These are phyloP conservation scores for Clonostachys solani DNA, from an alignment of 2,329 filamentous ascomycete species.

Conservation along the genomic window DNA sequence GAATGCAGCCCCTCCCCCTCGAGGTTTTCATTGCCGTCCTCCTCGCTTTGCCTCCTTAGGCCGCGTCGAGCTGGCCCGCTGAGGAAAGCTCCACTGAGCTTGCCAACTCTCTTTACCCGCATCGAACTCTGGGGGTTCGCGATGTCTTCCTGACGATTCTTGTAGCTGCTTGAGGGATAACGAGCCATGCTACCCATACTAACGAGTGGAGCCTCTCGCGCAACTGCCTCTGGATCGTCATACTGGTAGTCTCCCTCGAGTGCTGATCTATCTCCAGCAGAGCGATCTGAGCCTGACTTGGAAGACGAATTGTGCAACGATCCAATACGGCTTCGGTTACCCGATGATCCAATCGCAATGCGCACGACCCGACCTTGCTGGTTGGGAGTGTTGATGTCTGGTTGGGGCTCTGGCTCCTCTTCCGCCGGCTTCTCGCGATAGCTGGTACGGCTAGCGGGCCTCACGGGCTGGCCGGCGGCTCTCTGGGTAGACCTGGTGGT, in stretches of 20 bases:
- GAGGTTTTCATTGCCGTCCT: slow-evolving; percentile 47
- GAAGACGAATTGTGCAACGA: slow-evolving; percentile 30
- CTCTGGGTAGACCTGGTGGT: slow-evolving; percentile 24
- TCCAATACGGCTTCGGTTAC: slow-evolving; percentile 28
- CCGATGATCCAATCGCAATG: slow-evolving; percentile 48
- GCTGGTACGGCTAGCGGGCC: slow-evolving; percentile 28
- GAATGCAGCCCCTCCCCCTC: slow-evolving; percentile 34
- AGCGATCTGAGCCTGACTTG: slow-evolving; percentile 25
- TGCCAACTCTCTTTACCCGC: slow-evolving; percentile 72
- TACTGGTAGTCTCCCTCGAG: slow-evolving; percentile 32
- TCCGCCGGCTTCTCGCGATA: slow-evolving; percentile 36
- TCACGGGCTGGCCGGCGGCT: slow-evolving; percentile 18
- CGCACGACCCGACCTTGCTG: slow-evolving; percentile 49
- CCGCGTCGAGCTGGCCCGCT: slow-evolving; percentile 77
- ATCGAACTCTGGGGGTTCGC: slow-evolving; percentile 66
- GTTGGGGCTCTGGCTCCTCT: slow-evolving; percentile 24
- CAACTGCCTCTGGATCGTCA: slow-evolving; percentile 39
- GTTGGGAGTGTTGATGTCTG: slow-evolving; percentile 49
- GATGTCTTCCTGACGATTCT: slow-evolving; percentile 56
- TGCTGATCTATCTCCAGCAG: slow-evolving; percentile 22
- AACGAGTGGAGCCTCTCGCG: slow-evolving; percentile 38
- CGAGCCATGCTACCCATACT: slow-evolving; percentile 2
- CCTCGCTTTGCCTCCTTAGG: slow-evolving; percentile 62
- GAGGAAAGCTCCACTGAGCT: slow-evolving; percentile 71
- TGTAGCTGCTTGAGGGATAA: slow-evolving; percentile 43